phyloP scores from a whole-genome alignment of 352 stramenopile genomes.

The Phytophthora citricola region DNA sequence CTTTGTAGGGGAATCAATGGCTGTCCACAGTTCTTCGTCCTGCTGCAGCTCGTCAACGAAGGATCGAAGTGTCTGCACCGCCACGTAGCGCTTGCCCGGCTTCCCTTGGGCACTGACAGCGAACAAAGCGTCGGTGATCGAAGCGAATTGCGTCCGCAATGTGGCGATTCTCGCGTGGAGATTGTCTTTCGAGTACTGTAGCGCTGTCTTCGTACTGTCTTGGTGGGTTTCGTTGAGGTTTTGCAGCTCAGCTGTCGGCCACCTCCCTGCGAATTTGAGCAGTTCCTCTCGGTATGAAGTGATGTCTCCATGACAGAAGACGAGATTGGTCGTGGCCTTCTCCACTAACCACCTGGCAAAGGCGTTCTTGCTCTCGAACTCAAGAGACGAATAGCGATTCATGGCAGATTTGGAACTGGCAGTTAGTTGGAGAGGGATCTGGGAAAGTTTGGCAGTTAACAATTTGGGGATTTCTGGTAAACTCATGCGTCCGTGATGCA shows the following conservation, averaged over 20 bases:
- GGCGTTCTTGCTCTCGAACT: constrained; percentile 39
- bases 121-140: constrained; percentile 37
- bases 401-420: constrained; percentile 17
- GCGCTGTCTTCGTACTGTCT: not conserved
- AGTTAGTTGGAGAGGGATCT: constrained; percentile 6
- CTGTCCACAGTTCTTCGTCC: constrained; percentile 30
- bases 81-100: constrained; percentile 26
- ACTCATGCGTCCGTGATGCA: no score
- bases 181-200: constrained; percentile 13
- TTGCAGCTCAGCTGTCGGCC: constrained; percentile 30
- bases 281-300: constrained; percentile 39
- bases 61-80: constrained; percentile 28
- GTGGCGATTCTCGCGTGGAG: constrained; percentile 15
- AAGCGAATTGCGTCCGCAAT: constrained; percentile 37
- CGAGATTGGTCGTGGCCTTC: constrained; percentile 22
- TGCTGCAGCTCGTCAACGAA: constrained; percentile 34
- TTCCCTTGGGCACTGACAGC: constrained; percentile 36
- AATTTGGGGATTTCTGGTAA: no score
- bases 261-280: constrained; percentile 36
- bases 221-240: constrained; percentile 31
- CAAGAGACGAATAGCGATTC: constrained; percentile 24
- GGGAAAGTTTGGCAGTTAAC: no score
- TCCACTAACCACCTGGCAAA: constrained; percentile 43
- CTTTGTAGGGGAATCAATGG: constrained; percentile 33
- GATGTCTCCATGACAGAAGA: constrained; percentile 18